Base-by-base conservation (phyloP, 1,284 basidiomycete genomes). In the Entoloma clypeatum region DNA sequence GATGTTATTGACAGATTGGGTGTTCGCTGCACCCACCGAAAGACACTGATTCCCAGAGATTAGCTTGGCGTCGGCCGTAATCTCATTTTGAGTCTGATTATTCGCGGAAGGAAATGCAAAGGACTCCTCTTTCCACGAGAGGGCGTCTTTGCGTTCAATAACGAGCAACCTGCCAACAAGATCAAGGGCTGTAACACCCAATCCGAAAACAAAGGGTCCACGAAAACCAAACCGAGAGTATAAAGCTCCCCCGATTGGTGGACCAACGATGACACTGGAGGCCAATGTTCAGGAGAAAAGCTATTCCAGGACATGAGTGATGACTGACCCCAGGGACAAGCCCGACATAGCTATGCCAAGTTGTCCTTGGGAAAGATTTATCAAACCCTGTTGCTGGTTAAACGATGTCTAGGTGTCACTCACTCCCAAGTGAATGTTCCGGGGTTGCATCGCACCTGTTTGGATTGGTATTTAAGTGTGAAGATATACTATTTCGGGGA, bases 311-410 rank as follows among this genome's bases (percentile, higher is more conserved):
- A 34, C 11, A 23, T 4, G 24, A 24, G 10, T 11, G 4, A 17
- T 26, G n/a, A 45, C 57, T 50, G 46, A 82, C 79, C 86, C 86
- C 9, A 86, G 53, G 1, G 81, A 76, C 19, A 86, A 59, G 6
- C 86, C 86, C 9, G 74, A 68, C 71, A 87, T 81, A 0, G 83
- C 82, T 32, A 86, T 63, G 0, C 88, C 87, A 19, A 90, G 68
- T 55, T 89, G 81, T 37, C 71, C 82, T 86, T 48, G 5, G 9
- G n/a, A 21, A 39, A 24, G 40, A 31, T 35, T 23, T 21, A 29
- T 23, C 21, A 36, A n/a, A 14, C 31, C 18, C 27, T 30, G 4
- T 47, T n/a, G n/a, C n/a, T n/a, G n/a, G 18, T 27, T 40, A n/a
- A 36, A 37, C n/a, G 41, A 31, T n/a, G n/a, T 22, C 68, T 75